These are phyloP conservation scores for Lachancea kluyveri DNA, from an alignment of 805 yeast genomes.

Conservation along the genomic window DNA sequence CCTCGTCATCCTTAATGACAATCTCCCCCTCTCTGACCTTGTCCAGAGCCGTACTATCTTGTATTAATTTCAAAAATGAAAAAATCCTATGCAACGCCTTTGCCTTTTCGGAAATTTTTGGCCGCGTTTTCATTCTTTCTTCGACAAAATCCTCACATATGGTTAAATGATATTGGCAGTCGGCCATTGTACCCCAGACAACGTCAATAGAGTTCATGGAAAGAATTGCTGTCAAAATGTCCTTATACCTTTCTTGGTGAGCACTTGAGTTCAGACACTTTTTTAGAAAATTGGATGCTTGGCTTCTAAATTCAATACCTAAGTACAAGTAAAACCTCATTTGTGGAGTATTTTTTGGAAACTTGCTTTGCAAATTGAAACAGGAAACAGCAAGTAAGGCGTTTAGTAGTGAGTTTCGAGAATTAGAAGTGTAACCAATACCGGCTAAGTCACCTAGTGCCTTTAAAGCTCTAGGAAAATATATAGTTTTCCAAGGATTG, in stretches of 20 bases:
- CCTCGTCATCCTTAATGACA: constrained; percentile 12
- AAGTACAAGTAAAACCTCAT: constrained; percentile 65
- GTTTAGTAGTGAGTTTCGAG: constrained; percentile 70
- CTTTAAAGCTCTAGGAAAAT: constrained; percentile 73
- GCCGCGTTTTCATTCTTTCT: constrained; percentile 59
- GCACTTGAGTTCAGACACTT: constrained; percentile 48
- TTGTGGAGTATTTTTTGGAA: constrained; percentile 56
- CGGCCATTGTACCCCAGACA: constrained; percentile 88
- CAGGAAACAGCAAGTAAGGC: constrained; percentile 79
- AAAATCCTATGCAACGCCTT: constrained; percentile 70
- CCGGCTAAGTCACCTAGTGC: constrained; percentile 80
- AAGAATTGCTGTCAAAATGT: constrained; percentile 72
- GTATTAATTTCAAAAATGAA: constrained; percentile 66
- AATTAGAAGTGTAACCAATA: constrained; percentile 65
- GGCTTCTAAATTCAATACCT: constrained; percentile 68
- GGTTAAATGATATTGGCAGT: constrained; percentile 66
- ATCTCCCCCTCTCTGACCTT: constrained; percentile 27
- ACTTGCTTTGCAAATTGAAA: constrained; percentile 69
- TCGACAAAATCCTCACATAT: constrained; percentile 73
- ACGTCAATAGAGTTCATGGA: constrained; percentile 86
- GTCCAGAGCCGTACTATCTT: constrained; percentile 55
- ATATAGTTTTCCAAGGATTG: constrained; percentile 86
- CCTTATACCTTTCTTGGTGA: constrained; percentile 67
- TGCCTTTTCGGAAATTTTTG: constrained; percentile 69
- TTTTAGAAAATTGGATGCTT: constrained; percentile 64